A percentile compares a stretch with the other conserved stretches of the same genome.
phyloP scores from a whole-genome alignment of 805 yeast species.

The Candida coleopterorum region DNA sequence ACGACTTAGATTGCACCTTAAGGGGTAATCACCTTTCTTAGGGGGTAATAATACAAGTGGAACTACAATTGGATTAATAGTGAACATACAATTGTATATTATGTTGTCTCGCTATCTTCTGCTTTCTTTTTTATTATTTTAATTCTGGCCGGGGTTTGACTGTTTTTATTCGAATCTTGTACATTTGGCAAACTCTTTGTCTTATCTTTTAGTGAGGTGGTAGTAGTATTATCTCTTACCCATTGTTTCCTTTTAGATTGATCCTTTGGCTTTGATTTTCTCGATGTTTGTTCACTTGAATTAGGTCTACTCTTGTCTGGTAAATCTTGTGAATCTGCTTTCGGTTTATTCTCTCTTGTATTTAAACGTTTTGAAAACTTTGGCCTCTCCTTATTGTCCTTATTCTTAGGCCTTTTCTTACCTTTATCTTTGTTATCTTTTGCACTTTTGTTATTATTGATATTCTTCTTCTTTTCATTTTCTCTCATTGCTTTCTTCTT shows the following conservation, averaged over 20 bases:
- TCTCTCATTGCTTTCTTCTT: constrained; percentile 10
- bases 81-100: too few relatives aligned
- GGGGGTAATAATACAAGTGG: too few relatives aligned
- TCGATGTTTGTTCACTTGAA: neutral
- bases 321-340: neutral
- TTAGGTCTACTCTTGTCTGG: neutral
- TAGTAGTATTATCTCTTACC: too few relatives aligned
- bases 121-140: neutral
- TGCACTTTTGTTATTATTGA: constrained; percentile 1
- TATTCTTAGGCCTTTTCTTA: neutral
- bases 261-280: neutral
- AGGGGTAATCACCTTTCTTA: too few relatives aligned
- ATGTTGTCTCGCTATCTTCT: too few relatives aligned
- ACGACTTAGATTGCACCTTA: too few relatives aligned
- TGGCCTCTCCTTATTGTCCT: neutral
- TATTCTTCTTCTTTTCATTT: constrained; percentile 11
- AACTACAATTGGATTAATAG: too few relatives aligned
- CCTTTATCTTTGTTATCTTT: neutral
- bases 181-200: neutral
- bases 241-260: neutral
- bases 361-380: neutral
- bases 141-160: neutral
- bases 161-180: neutral
- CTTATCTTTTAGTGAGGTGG: neutral
- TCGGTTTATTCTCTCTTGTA: neutral